Evolutionary conservation across 179 eudicot species (phyloP), one percentile per base, ranked within the genome.

Genomic region (Patellifolia procumbens): DNA sequence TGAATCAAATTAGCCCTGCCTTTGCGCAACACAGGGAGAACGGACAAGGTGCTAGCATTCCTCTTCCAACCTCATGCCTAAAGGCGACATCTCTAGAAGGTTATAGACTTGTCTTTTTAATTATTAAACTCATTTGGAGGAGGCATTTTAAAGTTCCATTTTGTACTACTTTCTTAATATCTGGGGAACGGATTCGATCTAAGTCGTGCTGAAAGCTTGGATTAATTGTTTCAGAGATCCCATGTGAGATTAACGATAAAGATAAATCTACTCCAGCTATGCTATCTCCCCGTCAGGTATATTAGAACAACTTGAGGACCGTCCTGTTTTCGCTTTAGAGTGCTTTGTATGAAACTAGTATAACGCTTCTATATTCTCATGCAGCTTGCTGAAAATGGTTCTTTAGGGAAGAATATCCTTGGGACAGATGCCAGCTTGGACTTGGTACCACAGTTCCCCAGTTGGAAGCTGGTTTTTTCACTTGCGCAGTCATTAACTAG

Each of bases 341-440:
- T 59, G 31, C 24, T 59, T 59, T 59, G 53, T 16, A 26, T 32
- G 63, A 28, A 59, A 28, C 63, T 59, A 26, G 63, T 7, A 9
- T 59, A 59, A 28, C 31, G 2, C 3, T 59, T 22, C 31, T 16
- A 42, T 35, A 12, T 76, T 35, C 31, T 76, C 52, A 0, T 29
- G 26, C 79, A 76, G 79, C 19, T 3, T 28, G 7, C 20, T 68
- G 73, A 28, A 19, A 52, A 26, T 26, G 64, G 32, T 15, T 52
- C 8, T 64, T 11, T 15, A 28, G 17, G 13, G 63, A 59, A 59
- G 34, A 11, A 10, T 26, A 0, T 49, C 2, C 53, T 15, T 15
- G 53, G 53, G 19, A 16, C n/a, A 2, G 63, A 26, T 59, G 31
- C 28, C 16, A 59, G 34, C 63, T 59, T 26, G 34, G 63, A 59